These are phyloP conservation scores for Microcos paniculata DNA, from an alignment of 345 rosid genomes.

Conservation along the genomic window DNA sequence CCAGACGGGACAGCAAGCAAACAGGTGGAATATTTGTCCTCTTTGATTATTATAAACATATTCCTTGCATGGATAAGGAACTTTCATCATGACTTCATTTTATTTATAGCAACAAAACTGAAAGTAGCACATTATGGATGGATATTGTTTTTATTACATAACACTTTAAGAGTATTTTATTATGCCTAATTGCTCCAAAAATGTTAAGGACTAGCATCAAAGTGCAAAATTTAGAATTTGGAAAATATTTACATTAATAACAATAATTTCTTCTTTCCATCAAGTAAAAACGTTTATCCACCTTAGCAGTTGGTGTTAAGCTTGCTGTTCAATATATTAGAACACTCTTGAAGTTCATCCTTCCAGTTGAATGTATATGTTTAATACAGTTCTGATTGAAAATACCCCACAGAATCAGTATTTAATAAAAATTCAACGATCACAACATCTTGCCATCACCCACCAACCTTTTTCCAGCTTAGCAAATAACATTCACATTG, in stretches of 20 bases:
- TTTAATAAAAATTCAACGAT: neutral
- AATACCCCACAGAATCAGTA: neutral
- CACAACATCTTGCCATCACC: neutral
- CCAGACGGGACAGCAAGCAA: neutral
- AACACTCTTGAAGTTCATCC: neutral
- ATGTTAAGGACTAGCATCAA: neutral
- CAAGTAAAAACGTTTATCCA: neutral
- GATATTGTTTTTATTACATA: neutral
- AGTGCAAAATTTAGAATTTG: neutral
- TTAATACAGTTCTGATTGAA: neutral
- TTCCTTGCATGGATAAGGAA: neutral
- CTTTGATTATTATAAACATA: neutral
- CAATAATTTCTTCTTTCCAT: neutral
- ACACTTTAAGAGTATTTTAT: neutral
- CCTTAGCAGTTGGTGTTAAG: neutral
- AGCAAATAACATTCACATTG: neutral
- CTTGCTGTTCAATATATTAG: neutral
- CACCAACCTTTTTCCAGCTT: neutral
- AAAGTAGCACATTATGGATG: neutral
- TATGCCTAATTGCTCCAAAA: neutral
- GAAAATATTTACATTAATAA: neutral
- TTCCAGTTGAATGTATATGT: neutral
- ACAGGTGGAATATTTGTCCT: neutral
- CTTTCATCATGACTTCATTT: neutral
- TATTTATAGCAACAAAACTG: neutral